Evolutionary conservation across 2,329 filamentous ascomycete genomes (phyloP).

Genomic region (Hypoxylon sp.): DNA sequence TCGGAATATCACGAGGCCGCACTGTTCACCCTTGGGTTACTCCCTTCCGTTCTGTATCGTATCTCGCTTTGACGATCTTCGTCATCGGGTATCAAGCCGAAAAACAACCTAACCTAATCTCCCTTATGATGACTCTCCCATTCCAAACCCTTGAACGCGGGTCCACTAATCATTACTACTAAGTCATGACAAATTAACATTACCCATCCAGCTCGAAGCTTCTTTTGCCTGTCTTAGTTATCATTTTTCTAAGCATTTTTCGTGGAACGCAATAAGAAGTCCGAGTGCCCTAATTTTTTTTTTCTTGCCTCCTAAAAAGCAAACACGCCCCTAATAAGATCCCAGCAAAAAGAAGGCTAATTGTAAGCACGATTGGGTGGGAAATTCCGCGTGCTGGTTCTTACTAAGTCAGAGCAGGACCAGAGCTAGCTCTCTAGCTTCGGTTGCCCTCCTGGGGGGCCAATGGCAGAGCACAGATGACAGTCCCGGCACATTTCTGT

Average conservation of each 20-base stretch:
- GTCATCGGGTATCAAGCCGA: slow-evolving; percentile 4
- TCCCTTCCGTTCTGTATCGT: neutral
- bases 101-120: neutral
- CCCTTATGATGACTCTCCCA: slow-evolving; percentile 11
- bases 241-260: slow-evolving; percentile 13
- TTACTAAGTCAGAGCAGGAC: slow-evolving; percentile 15
- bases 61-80: neutral
- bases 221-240: slow-evolving; percentile 26
- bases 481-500: slow-evolving; percentile 11
- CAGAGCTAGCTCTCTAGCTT: slow-evolving; percentile 26
- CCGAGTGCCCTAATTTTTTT: slow-evolving; percentile 1
- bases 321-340: slow-evolving; percentile 16
- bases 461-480: slow-evolving; percentile 23
- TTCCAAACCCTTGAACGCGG: slow-evolving; percentile 4
- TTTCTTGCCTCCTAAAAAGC: slow-evolving; percentile 23
- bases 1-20: slow-evolving; percentile 3
- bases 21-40: neutral
- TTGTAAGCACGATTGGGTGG: slow-evolving; percentile 34
- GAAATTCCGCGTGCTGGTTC: slow-evolving; percentile 33
- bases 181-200: slow-evolving; percentile 13
- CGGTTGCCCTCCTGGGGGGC: neutral
- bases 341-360: slow-evolving; percentile 7
- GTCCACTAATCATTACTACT: slow-evolving; percentile 8
- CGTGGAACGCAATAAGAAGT: slow-evolving; percentile 33
- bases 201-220: slow-evolving; percentile 7